Conservation (phyloP, 179 eudicot genomes). For the Spinacia oleracea region DNA sequence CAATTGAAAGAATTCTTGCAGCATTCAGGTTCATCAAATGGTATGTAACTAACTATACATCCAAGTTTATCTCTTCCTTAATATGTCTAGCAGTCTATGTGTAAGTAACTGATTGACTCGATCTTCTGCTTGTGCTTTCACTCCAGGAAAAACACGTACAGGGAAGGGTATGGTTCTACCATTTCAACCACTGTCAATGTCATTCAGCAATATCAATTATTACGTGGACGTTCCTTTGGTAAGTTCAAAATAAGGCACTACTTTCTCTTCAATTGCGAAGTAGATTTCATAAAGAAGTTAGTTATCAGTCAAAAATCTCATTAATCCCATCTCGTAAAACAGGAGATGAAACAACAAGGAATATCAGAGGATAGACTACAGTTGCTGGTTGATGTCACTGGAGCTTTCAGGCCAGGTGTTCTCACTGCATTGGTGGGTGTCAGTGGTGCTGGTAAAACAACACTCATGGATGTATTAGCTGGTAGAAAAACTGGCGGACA, state of each 20-base stretch:
- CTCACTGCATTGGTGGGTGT: constrained; percentile 96
- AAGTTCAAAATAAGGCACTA: constrained; percentile 21
- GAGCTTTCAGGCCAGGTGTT: constrained; percentile 94
- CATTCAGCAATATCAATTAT: constrained; percentile 83
- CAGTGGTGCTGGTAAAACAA: constrained; percentile 98
- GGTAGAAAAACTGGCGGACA: constrained; percentile 94
- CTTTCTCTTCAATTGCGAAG: neutral
- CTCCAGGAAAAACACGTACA: constrained; percentile 31
- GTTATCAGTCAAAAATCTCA: neutral
- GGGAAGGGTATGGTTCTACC: constrained; percentile 94
- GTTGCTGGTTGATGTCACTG: constrained; percentile 70
- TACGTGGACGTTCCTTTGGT: constrained; percentile 92
- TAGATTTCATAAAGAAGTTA: neutral
- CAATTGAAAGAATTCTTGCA: constrained; percentile 73
- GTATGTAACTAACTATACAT: constrained; percentile 36
- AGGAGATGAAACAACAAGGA: constrained; percentile 97
- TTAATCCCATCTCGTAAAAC: constrained; percentile 22
- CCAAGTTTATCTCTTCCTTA: constrained; percentile 13
- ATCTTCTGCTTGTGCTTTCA: constrained; percentile 6
- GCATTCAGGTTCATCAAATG: constrained; percentile 71
- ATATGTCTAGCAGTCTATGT: neutral
- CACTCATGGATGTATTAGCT: constrained; percentile 95
- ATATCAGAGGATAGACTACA: constrained; percentile 69
- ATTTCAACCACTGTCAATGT: constrained; percentile 88
- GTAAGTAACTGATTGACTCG: constrained; percentile 13